phyloP scores from a whole-genome alignment of 768 basidiomycete genomes.

The Boletus reticuloceps region DNA sequence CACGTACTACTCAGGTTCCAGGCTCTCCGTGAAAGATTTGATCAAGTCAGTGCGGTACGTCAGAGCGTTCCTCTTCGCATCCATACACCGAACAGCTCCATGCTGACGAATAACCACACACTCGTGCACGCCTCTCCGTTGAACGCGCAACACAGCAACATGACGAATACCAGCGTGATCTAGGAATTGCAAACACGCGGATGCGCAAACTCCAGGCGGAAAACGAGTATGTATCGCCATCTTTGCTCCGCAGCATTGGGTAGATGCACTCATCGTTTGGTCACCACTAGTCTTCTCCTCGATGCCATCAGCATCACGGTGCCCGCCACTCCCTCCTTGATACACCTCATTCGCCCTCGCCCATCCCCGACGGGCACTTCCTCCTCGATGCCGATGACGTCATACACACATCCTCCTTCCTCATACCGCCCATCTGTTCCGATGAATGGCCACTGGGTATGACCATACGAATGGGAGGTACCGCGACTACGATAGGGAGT shows the following conservation, averaged over 20 bases:
- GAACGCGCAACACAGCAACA: conserved; percentile 13
- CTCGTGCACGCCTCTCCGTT: background rate
- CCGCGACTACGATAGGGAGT: conserved; percentile 23
- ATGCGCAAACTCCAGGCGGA: conserved; percentile 31
- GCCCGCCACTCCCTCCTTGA: conserved; percentile 31
- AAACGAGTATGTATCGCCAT: conserved; percentile 26
- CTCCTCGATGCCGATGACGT: conserved; percentile 14
- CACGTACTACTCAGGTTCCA: conserved; percentile 23
- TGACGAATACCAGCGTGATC: conserved; percentile 25
- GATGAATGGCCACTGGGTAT: conserved; percentile 25
- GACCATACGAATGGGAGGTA: conserved; percentile 28
- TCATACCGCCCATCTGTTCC: conserved; percentile 10
- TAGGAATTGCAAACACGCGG: conserved; percentile 26
- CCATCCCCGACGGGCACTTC: conserved; percentile 22
- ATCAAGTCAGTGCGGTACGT: conserved; percentile 33
- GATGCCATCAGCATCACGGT: conserved; percentile 33
- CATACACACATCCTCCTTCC: conserved; percentile 14
- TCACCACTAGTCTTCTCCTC: conserved; percentile 26
- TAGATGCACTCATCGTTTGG: background rate
- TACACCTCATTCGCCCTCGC: conserved; percentile 25
- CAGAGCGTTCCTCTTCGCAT: background rate
- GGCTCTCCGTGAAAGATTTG: conserved; percentile 30
- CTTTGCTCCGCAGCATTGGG: background rate
- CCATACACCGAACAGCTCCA: background rate
- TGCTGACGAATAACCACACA: background rate